Conservation (phyloP, 495 filamentous ascomycete species). For the Bacidia rubella region DNA sequence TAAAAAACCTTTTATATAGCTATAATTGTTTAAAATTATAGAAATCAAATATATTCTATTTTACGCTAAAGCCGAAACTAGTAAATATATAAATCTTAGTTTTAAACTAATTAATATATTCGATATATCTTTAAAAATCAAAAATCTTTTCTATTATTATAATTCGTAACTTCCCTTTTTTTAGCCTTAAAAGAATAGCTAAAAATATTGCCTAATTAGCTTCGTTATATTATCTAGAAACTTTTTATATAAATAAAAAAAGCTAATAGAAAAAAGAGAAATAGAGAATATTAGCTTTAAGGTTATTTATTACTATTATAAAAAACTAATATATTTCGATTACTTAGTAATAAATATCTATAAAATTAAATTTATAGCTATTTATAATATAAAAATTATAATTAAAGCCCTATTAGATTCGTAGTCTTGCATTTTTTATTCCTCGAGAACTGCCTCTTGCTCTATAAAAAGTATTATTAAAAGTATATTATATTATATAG, state of each 20-base stretch:
- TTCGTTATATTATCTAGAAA: constrained; percentile 50
- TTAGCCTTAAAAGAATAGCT: constrained; percentile 43
- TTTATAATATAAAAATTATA: constrained; percentile 35
- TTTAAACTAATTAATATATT: constrained; percentile 37
- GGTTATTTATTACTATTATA: constrained; percentile 14
- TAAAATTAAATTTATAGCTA: constrained; percentile 50
- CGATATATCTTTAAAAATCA: constrained; percentile 44
- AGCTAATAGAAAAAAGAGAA: constrained; percentile 73
- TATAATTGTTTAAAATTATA: constrained; percentile 48
- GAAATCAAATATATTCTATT: constrained; percentile 40
- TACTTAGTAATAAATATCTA: constrained; percentile 25
- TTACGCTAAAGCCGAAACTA: constrained; percentile 53
- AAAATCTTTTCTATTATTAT: constrained; percentile 77
- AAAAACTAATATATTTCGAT: constrained; percentile 37
- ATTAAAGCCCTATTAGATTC: constrained; percentile 50
- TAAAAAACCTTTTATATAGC: constrained; percentile 48
- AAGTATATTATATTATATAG: constrained; percentile 44
- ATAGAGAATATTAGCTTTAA: constrained; percentile 57
- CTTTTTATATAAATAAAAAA: constrained; percentile 64
- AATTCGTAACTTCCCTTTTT: constrained; percentile 47
- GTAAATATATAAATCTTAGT: constrained; percentile 51
- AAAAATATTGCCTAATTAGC: constrained; percentile 57
- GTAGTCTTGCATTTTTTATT: constrained; percentile 45
- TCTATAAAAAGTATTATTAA: constrained; percentile 62
- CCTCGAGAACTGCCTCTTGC: constrained; percentile 62